Conservation (phyloP, 129 eudicot genomes). For the Lonicera japonica region DNA sequence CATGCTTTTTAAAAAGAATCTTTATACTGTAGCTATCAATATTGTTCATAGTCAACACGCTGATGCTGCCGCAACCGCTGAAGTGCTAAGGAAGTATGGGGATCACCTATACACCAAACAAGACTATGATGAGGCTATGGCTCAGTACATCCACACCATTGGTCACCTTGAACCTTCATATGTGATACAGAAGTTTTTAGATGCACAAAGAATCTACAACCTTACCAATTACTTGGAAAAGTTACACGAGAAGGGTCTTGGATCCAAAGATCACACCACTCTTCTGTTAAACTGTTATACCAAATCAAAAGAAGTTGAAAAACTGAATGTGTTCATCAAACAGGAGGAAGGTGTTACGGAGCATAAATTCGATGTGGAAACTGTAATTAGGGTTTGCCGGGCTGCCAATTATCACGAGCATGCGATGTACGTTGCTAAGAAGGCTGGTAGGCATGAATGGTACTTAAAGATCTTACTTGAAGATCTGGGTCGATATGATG, state of each 20-base stretch:
- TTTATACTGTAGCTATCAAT: conserved; percentile 90
- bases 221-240: conserved; percentile 90
- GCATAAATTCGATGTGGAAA: conserved; percentile 89
- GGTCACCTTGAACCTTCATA: conserved; percentile 95
- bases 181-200: conserved; percentile 94
- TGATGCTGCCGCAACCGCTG: conserved; percentile 96
- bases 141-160: conserved; percentile 88
- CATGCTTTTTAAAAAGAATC: conserved; percentile 90
- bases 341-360: conserved; percentile 75
- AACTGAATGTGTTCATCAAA: conserved; percentile 73
- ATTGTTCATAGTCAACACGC: conserved; percentile 98
- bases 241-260: conserved; percentile 89
- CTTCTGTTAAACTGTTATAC: conserved; percentile 91
- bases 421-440: conserved; percentile 98
- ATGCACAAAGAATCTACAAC: conserved; percentile 95
- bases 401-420: conserved; percentile 99
- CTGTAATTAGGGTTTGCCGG: conserved; percentile 92
- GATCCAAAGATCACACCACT: conserved; percentile 95
- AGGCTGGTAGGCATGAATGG: conserved; percentile 88
- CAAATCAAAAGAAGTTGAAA: conserved; percentile 90
- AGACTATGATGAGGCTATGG: conserved; percentile 89
- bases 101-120: conserved; percentile 89
- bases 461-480: conserved; percentile 96
- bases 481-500: conserved; percentile 83
- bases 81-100: conserved; percentile 89